Conservation (phyloP, 1,139 yeast species). For the Taiozyma sp. region DNA sequence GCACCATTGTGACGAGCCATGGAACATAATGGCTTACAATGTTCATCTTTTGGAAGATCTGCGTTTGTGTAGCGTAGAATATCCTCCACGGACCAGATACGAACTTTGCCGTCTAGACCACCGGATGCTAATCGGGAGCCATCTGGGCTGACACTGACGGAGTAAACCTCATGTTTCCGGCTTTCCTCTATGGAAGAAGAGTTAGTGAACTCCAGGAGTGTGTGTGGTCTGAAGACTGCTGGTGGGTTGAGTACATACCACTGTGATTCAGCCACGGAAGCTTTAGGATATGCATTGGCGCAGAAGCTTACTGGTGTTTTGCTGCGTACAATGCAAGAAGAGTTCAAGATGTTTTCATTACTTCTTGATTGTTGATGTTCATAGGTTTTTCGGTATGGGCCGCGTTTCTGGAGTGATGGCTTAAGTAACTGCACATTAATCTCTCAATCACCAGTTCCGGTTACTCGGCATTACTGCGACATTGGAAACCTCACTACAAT, state of each 20-base stretch:
- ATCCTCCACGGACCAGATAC: slow-evolving; percentile 80
- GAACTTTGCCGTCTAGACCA: slow-evolving; percentile 90
- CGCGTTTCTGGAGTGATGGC: no score
- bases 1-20: slow-evolving; percentile 91
- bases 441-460: no score
- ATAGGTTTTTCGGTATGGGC: no score
- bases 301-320: not conserved
- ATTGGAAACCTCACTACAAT: no score
- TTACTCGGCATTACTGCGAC: no score
- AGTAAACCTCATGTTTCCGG: slow-evolving; percentile 77
- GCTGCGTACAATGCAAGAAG: no score
- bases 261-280: slow-evolving; percentile 82
- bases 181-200: slow-evolving; percentile 51
- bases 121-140: slow-evolving; percentile 90
- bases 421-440: no score
- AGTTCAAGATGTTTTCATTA: not conserved
- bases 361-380: no score
- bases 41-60: slow-evolving; percentile 26
- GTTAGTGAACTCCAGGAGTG: not conserved
- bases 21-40: slow-evolving; percentile 62
- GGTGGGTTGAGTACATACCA: slow-evolving; percentile 32
- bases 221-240: no score
- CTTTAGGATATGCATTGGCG: slow-evolving; percentile 65
- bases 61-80: slow-evolving; percentile 32
- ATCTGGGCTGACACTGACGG: slow-evolving; percentile 76